These are phyloP conservation scores for Solanum virginianum DNA, from an alignment of 257 asterid species.

Conservation along the genomic window DNA sequence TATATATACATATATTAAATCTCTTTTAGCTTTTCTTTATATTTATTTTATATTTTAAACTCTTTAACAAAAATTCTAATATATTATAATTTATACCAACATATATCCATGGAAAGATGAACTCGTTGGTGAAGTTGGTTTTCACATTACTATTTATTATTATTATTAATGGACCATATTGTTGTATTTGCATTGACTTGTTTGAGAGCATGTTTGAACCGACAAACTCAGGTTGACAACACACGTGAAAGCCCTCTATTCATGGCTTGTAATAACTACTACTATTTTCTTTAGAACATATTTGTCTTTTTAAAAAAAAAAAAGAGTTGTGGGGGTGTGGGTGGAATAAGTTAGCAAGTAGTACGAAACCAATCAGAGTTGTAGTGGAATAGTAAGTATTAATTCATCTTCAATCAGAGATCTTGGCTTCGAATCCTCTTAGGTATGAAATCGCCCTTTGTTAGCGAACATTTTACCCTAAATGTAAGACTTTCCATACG, in stretches of 20 bases:
- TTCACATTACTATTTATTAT: not conserved
- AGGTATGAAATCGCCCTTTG: no score
- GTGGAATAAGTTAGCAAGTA: not conserved
- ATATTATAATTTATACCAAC: not conserved
- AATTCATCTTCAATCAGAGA: no score
- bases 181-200: conserved; percentile 22
- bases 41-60: not conserved
- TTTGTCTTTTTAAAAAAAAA: not conserved
- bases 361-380: no score
- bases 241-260: conserved; percentile 35
- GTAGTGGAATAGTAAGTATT: no score
- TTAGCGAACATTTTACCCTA: fast-evolving
- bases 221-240: conserved; percentile 47
- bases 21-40: not conserved
- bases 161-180: not conserved
- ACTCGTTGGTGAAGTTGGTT: not conserved
- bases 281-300: not conserved
- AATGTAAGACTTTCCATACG: fast-evolving
- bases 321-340: no score
- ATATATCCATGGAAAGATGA: not conserved
- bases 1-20: not conserved
- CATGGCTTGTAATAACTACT: not conserved
- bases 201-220: conserved; percentile 40
- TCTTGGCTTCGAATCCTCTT: no score
- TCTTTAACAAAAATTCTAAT: not conserved